phyloP scores from a whole-genome alignment of 2,329 filamentous ascomycete species.

The Elsinoe arachidis region DNA sequence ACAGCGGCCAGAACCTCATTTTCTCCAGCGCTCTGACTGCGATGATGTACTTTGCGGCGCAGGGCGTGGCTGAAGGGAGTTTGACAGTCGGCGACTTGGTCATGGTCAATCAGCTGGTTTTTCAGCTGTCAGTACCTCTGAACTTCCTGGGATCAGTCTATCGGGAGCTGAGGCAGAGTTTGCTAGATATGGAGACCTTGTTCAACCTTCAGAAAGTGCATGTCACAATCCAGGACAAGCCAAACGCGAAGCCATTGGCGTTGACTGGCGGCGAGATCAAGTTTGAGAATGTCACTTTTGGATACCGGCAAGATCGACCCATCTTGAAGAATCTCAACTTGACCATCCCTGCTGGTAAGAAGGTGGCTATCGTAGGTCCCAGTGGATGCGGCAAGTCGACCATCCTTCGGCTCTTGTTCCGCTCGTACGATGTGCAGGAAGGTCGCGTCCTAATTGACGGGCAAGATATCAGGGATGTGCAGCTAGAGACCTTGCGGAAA shows the following conservation, averaged over 20 bases:
- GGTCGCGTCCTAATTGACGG: constrained; percentile 86
- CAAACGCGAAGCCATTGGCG: constrained; percentile 62
- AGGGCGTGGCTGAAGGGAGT: constrained; percentile 71
- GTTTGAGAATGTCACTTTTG: constrained; percentile 93
- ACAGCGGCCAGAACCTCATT: constrained; percentile 93
- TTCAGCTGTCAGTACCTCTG: constrained; percentile 90
- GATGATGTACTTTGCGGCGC: constrained; percentile 96
- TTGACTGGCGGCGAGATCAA: constrained; percentile 79
- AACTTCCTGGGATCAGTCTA: constrained; percentile 99
- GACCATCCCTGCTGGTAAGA: constrained; percentile 90
- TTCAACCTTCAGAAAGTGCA: constrained; percentile 98
- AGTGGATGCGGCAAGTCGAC: constrained; percentile 96
- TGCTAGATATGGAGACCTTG: constrained; percentile 96
- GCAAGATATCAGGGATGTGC: constrained; percentile 80
- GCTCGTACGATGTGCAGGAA: constrained; percentile 81
- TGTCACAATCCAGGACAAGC: constrained; percentile 69
- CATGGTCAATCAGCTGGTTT: constrained; percentile 98
- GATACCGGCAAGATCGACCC: constrained; percentile 76
- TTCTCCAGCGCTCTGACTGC: constrained; percentile 87
- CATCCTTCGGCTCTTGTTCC: constrained; percentile 79
- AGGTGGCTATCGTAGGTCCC: constrained; percentile 89
- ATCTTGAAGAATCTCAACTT: constrained; percentile 79
- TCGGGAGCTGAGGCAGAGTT: constrained; percentile 83
- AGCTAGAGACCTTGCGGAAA: constrained; percentile 69
- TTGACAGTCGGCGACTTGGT: constrained; percentile 93